A percentile compares a stretch with the other conserved stretches of the same genome.
These are phyloP conservation scores for Kodamaea kakaduensis DNA, from an alignment of 805 yeast species.

Conservation along the genomic window DNA sequence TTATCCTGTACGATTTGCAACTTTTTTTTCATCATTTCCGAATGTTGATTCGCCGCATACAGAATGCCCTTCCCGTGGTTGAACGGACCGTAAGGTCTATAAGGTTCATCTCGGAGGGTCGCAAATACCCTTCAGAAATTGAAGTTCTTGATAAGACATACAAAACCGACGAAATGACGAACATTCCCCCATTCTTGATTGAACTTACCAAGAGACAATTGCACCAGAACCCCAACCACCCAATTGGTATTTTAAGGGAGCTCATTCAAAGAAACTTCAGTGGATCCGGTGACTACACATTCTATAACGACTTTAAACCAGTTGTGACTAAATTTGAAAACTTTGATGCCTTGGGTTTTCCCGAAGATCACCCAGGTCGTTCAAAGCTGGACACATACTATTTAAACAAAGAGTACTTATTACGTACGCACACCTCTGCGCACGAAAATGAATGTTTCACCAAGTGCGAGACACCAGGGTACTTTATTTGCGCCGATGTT, in stretches of 20 bases:
- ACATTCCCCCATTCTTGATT: constrained; percentile 72
- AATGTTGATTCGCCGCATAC: background rate
- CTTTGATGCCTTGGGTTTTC: constrained; percentile 90
- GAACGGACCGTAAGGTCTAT: background rate
- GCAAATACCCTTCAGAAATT: constrained; percentile 25
- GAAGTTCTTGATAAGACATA: constrained; percentile 49
- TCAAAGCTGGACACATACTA: constrained; percentile 91
- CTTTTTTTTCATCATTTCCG: background rate
- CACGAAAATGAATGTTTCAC: constrained; percentile 88
- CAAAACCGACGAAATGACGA: constrained; percentile 74
- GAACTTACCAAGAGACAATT: constrained; percentile 66
- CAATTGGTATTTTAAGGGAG: constrained; percentile 78
- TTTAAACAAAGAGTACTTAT: constrained; percentile 62
- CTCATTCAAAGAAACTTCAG: constrained; percentile 67
- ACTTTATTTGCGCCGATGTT: constrained; percentile 91
- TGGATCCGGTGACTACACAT: constrained; percentile 61
- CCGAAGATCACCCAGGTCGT: constrained; percentile 89
- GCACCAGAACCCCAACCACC: constrained; percentile 74
- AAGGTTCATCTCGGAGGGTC: constrained; percentile 5
- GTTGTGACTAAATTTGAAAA: constrained; percentile 79
- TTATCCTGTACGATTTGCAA: no score
- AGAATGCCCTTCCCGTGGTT: background rate
- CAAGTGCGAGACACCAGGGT: constrained; percentile 69
- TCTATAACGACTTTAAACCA: constrained; percentile 77
- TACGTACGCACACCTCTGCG: constrained; percentile 95